Evolutionary conservation across 106 monocot genomes (phyloP).

Genomic region (Ottelia alismoides): DNA sequence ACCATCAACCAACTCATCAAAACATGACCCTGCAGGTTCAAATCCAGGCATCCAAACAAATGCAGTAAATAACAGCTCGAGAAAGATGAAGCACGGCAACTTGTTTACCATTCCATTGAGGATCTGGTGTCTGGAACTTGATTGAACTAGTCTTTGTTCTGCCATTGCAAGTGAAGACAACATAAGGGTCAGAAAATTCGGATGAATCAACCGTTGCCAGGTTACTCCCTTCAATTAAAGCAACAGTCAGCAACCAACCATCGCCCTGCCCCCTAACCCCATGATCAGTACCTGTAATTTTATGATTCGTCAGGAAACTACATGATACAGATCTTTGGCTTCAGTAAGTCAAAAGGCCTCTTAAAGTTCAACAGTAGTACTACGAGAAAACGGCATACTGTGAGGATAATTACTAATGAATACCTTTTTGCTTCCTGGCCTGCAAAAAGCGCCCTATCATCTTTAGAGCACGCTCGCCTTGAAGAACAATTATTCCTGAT

Average conservation of each 20-base stretch:
- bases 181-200: slow-evolving; percentile 54
- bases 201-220: slow-evolving; percentile 19
- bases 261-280: no score
- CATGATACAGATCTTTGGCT: no score
- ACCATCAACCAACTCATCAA: no score
- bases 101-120: slow-evolving; percentile 58
- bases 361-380: no score
- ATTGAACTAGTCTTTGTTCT: slow-evolving; percentile 59
- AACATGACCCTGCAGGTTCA: no score
- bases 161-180: slow-evolving; percentile 54
- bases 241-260: slow-evolving; percentile 65
- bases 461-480: slow-evolving; percentile 25
- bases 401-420: no score
- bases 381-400: no score
- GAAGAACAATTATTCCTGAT: slow-evolving; percentile 41
- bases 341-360: no score
- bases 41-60: no score
- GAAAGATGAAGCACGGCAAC: not conserved
- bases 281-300: no score
- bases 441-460: slow-evolving; percentile 57
- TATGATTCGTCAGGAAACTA: no score
- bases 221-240: slow-evolving; percentile 45
- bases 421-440: slow-evolving; percentile 36
- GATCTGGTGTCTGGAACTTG: slow-evolving; percentile 52
- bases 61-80: not conserved